Conservation (phyloP, 306 rosid genomes). For the Casuarina glauca region DNA sequence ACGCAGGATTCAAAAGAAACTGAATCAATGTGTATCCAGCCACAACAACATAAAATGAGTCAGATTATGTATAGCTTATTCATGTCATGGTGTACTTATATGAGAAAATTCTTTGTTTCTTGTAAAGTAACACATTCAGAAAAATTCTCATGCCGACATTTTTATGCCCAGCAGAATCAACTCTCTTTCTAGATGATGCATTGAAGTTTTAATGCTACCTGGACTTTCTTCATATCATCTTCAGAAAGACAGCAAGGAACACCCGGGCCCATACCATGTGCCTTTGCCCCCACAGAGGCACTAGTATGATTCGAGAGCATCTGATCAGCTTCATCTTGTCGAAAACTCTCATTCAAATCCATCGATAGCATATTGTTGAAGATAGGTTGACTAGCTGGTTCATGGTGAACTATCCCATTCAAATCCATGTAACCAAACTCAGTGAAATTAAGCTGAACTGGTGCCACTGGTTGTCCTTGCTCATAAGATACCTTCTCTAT, state of each 20-base stretch:
- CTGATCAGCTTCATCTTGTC: constrained; percentile 47
- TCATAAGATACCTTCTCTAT: constrained; percentile 41
- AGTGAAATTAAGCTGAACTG: constrained; percentile 28
- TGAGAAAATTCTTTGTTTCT: neutral
- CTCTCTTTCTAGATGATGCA: neutral
- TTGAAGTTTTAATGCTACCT: constrained; percentile 47
- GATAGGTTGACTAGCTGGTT: constrained; percentile 31
- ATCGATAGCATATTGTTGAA: constrained; percentile 40
- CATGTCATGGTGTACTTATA: constrained; percentile 1
- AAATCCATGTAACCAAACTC: constrained; percentile 48
- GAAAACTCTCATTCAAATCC: constrained; percentile 70
- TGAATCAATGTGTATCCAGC: neutral
- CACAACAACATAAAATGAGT: constrained; percentile 13
- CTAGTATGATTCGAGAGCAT: constrained; percentile 36
- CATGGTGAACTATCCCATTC: constrained; percentile 50
- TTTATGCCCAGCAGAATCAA: neutral
- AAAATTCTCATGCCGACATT: neutral
- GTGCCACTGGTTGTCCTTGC: constrained; percentile 56
- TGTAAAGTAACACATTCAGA: neutral
- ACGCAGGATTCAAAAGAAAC: constrained; percentile 10
- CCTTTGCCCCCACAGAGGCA: constrained; percentile 37
- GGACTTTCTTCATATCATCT: constrained; percentile 71
- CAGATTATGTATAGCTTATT: neutral
- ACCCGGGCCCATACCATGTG: constrained; percentile 28
- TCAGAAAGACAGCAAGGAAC: constrained; percentile 49